Evolutionary conservation across 2,329 filamentous ascomycete genomes (phyloP).

Genomic region (Penicillium sp.): DNA sequence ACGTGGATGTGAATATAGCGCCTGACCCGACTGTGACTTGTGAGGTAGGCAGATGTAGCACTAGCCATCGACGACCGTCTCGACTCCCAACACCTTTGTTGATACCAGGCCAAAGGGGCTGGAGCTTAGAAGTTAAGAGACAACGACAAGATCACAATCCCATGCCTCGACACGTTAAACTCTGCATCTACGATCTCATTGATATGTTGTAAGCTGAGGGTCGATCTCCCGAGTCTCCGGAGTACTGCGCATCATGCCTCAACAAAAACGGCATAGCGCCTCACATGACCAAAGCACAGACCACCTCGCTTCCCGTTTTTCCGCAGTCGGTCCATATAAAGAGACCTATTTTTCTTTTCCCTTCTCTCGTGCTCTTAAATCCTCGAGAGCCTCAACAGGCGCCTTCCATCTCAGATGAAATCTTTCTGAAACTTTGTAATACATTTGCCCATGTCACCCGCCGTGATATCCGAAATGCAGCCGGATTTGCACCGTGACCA

Average conservation of each 20-base stretch:
- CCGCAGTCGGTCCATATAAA: slow-evolving; percentile 23
- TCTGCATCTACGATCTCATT: neutral
- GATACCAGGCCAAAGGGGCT: no score
- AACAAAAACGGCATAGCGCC: slow-evolving; percentile 1
- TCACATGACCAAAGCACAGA: slow-evolving; percentile 32
- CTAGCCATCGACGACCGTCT: no score
- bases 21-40: no score
- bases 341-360: slow-evolving; percentile 14
- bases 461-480: slow-evolving; percentile 28
- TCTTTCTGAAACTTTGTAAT: slow-evolving; percentile 24
- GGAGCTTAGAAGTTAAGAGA: no score
- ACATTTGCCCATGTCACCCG: slow-evolving; percentile 29
- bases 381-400: slow-evolving; percentile 27
- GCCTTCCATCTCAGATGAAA: slow-evolving; percentile 20
- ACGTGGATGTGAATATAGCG: no score
- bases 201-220: neutral
- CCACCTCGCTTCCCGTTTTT: slow-evolving; percentile 37
- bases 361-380: slow-evolving; percentile 19
- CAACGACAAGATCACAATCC: no score
- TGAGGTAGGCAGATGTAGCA: no score
- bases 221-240: neutral
- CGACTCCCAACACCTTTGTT: no score
- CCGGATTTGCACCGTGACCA: slow-evolving; percentile 31
- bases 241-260: neutral
- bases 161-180: no score